Evolutionary conservation across 768 basidiomycete species (phyloP).

Genomic region (Suillus fuscotomentosus): DNA sequence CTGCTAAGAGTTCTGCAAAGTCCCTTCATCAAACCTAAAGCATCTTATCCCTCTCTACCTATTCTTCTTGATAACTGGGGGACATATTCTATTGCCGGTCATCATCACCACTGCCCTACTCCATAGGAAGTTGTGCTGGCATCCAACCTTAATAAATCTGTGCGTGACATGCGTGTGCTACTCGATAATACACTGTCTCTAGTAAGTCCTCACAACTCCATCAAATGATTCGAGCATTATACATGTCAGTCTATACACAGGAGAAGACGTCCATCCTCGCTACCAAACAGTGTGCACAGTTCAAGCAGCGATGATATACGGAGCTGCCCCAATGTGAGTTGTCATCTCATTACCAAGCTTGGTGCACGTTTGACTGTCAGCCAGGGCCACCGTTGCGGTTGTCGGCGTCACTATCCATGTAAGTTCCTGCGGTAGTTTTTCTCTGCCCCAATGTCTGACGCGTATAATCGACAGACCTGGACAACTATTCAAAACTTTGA

Average conservation of each 20-base stretch:
- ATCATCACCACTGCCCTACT: conserved; percentile 45
- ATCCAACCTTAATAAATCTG: conserved; percentile 55
- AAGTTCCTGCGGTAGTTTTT: too few relatives aligned
- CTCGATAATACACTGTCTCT: conserved; percentile 45
- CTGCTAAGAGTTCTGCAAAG: background rate
- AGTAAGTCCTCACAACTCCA: conserved; percentile 35
- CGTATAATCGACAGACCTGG: conserved; percentile 31
- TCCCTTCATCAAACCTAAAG: conserved; percentile 19
- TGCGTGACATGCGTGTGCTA: conserved; percentile 44
- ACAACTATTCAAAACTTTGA: conserved; percentile 29
- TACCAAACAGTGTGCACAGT: conserved; percentile 40
- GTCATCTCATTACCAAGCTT: too few relatives aligned
- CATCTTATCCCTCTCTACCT: conserved; percentile 41
- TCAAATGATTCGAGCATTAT: background rate
- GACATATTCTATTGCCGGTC: conserved; percentile 50
- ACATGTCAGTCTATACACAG: conserved; percentile 4
- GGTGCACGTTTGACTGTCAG: too few relatives aligned
- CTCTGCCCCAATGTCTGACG: too few relatives aligned
- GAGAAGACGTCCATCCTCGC: conserved; percentile 21
- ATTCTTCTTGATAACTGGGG: conserved; percentile 48
- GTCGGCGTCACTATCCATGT: too few relatives aligned
- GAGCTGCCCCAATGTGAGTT: conserved; percentile 51
- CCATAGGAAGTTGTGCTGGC: conserved; percentile 42
- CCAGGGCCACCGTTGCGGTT: too few relatives aligned
- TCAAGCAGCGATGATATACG: conserved; percentile 54